Base-by-base conservation (phyloP, 306 rosid species). In the cucumber (Cucumis sativus) region DNA sequence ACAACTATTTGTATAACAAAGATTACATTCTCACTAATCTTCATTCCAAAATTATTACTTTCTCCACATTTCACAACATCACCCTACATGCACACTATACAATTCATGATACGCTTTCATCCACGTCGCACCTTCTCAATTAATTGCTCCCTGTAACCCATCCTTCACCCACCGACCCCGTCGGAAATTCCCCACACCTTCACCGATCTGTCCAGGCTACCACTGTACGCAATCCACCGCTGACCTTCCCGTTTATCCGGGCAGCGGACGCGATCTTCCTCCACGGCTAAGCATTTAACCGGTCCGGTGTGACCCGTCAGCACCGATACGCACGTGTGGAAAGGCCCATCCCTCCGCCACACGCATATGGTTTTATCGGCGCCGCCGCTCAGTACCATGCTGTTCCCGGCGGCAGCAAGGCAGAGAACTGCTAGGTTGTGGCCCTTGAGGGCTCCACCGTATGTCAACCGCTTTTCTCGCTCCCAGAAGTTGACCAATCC, bases 181-280 rank as follows among this genome's bases (percentile, higher is more conserved):
- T 54, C 76, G 1, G 96, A 80, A 3, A 96, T 87, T 8, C 89
- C 85, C 99, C 99, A 96, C 1, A 96, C 98, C 84, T 92, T 96
- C 6, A 92, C 99, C 0, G 98, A 92, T 79, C 91, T 92, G 68
- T 96, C 99, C 51, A 96, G 88, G 77, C 99, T 96, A 16, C 99
- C 99, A 75, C 97, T 92, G 58, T 96, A 96, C 77, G 91, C 74
- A 6, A 86, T 55, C 97, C 93, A 96, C 69, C 92, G 84, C 14
- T 30, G 77, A 8, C 85, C 89, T 0, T 79, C 77, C 5, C 13
- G 67, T 2, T 51, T 54, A 3, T 58, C 55, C 35, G 82, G 2
- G 4, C 85, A 88, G 14, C 57, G 8, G 25, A 23, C 25, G 7
- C 56, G 79, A 17, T 89, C 96, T 57, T 78, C 76, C 81, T 88